phyloP scores from a whole-genome alignment of 1,139 yeast species.

The Candida anutae region DNA sequence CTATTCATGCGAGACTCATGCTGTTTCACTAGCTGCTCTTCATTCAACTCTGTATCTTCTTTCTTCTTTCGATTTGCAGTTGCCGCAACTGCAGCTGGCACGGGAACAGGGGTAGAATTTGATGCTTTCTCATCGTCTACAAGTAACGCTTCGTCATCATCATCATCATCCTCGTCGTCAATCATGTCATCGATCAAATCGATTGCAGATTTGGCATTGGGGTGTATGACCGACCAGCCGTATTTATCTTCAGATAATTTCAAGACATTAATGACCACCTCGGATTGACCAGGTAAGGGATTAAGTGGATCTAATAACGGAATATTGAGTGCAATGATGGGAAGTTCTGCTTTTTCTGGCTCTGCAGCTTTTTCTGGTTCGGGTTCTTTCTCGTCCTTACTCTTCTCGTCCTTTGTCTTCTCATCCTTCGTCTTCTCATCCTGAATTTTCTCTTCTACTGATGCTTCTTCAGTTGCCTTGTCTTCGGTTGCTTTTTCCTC shows the following conservation, averaged over 20 bases:
- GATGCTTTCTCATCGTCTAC: constrained; percentile 20
- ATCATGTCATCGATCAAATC: constrained; percentile 57
- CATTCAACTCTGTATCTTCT: constrained; percentile 35
- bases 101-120: constrained; percentile 2
- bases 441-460: constrained; percentile 1
- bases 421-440: constrained; percentile 2
- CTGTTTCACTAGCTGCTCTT: constrained; percentile 38
- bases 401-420: constrained; percentile 5
- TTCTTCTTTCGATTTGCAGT: constrained; percentile 17
- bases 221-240: constrained; percentile 71
- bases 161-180: constrained; percentile 51
- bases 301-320: constrained; percentile 45
- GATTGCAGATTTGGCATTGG: constrained; percentile 53
- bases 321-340: constrained; percentile 49
- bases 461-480: constrained; percentile 1
- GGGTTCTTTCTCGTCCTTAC: constrained; percentile 5
- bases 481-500: constrained; percentile 7
- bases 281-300: constrained; percentile 58
- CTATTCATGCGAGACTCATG: constrained; percentile 49
- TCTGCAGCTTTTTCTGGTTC: constrained; percentile 14
- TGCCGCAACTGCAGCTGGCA: no score
- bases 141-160: constrained; percentile 25
- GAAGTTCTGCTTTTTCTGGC: constrained; percentile 21
- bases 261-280: constrained; percentile 70
- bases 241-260: constrained; percentile 80